Percentiles rank a stretch among this genome's conserved stretches.
phyloP scores from a whole-genome alignment of 768 basidiomycete genomes.

The Kwoniella botswanensis region DNA sequence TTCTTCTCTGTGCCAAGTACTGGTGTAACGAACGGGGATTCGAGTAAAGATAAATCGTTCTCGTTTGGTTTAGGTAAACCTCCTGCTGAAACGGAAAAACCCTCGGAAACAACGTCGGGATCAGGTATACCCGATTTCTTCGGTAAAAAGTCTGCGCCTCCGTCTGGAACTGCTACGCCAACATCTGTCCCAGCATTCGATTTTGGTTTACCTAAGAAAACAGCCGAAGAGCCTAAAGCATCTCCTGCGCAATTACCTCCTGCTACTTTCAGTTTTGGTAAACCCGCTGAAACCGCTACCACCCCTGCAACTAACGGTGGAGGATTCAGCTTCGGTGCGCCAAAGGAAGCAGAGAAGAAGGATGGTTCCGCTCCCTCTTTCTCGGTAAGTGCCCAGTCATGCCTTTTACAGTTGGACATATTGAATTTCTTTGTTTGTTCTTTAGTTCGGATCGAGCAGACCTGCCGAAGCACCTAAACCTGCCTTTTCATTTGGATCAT shows the following conservation, averaged over 20 bases:
- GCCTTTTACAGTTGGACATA: too few relatives aligned
- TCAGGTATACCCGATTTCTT: constrained; percentile 32
- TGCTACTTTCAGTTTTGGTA: constrained; percentile 19
- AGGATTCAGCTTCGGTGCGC: constrained; percentile 19
- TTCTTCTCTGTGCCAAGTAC: constrained; percentile 22
- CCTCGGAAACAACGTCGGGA: background rate
- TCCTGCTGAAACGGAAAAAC: background rate
- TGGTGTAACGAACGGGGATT: constrained; percentile 6
- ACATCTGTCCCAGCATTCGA: constrained; percentile 21
- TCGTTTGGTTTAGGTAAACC: constrained; percentile 35
- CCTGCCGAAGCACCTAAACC: constrained; percentile 24
- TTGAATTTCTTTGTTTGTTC: background rate
- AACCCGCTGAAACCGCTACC: constrained; percentile 13
- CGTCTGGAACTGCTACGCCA: constrained; percentile 32
- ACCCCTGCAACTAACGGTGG: constrained; percentile 1
- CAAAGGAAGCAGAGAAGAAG: constrained; percentile 14
- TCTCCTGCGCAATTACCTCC: constrained; percentile 21
- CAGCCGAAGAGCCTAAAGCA: constrained; percentile 16
- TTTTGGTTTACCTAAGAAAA: constrained; percentile 26
- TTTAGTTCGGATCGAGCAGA: constrained; percentile 17
- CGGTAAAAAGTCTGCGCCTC: constrained; percentile 22
- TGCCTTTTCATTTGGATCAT: constrained; percentile 26
- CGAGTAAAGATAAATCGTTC: constrained; percentile 20
- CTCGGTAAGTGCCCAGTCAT: constrained; percentile 12
- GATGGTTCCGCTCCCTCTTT: constrained; percentile 1